phyloP scores from a whole-genome alignment of 495 filamentous ascomycete genomes.

The Friedmanniomyces simplex region DNA sequence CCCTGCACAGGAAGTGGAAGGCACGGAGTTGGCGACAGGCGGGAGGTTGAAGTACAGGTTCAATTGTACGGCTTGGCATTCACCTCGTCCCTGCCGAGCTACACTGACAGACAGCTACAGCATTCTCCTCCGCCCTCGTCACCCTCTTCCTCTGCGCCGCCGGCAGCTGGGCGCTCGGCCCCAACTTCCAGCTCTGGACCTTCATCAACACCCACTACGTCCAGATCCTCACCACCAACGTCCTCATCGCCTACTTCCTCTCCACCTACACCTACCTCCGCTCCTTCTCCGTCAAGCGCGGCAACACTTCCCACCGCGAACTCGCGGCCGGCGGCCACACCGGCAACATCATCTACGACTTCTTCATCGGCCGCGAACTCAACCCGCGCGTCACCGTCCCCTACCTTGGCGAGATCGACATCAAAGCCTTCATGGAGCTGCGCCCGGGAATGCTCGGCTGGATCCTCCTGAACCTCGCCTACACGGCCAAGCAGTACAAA shows the following conservation, averaged over 20 bases:
- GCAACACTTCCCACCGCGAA: constrained; percentile 57
- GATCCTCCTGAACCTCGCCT: constrained; percentile 77
- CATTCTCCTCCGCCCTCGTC: constrained; percentile 64
- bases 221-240: constrained; percentile 71
- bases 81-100: background rate
- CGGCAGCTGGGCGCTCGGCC: constrained; percentile 66
- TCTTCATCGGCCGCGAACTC: constrained; percentile 93
- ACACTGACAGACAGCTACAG: constrained; percentile 33
- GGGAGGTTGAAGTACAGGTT: constrained; percentile 78
- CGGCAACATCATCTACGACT: constrained; percentile 88
- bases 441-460: constrained; percentile 85
- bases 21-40: constrained; percentile 58
- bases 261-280: constrained; percentile 67
- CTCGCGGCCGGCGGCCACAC: constrained; percentile 71
- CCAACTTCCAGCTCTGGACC: constrained; percentile 78
- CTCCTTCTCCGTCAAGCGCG: constrained; percentile 70
- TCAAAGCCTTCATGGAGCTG: constrained; percentile 85
- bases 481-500: constrained; percentile 78
- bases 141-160: constrained; percentile 56
- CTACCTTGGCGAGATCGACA: constrained; percentile 71
- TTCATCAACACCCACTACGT: constrained; percentile 87
- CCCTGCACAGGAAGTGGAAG: constrained; percentile 62
- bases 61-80: constrained; percentile 51
- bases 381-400: constrained; percentile 81
- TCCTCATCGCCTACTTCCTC: constrained; percentile 58